Evolutionary conservation across 345 rosid species (phyloP), one percentile per base, ranked within the genome.

Genomic region (Salix koriyanagi): DNA sequence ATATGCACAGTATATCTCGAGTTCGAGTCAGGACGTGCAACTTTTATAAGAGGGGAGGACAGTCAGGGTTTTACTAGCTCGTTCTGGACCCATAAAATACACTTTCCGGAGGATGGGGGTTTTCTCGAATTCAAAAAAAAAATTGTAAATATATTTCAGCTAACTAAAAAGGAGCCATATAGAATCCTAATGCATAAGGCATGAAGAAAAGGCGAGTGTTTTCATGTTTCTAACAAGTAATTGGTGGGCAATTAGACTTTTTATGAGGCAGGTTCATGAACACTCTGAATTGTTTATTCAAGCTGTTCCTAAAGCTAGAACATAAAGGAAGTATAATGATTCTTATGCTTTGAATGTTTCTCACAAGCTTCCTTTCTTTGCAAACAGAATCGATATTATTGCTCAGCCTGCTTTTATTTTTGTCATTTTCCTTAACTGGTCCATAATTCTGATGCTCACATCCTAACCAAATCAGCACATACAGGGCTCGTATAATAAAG

Each of bases 401-500:
- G 75, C 85, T 69, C 62, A 16, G 52, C 60, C 67, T 73, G 61
- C 80, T 74, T 36, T 75, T 72, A 69, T 73, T 21, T 58, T 76
- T 84, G 79, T 80, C 80, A 37, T 72, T 71, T 37, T 42, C 73
- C 62, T 36, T 66, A 58, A 60, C 76, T 73, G 77, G 23, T 50
- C 72, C 75, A 76, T 52, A 65, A 75, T 71, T 75, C 75, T 28
- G 83, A 81, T 79, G 83, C 76, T 74, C 54, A 42, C 13, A 36
- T 36, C 37, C 37, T 36, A 36, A 36, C 37, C 37, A 36, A 36
- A 36, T 36, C 37, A 36, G 37, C 37, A 42, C 46, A 80, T 26
- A 1, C 86, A 23, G 75, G 82, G 73, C 85, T 74, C 86, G 72
- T 87, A 61, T 69, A 25, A 77, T 73, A 34, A 70, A 71, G 30